Percentiles rank a stretch among this genome's conserved stretches.
phyloP scores from a whole-genome alignment of 345 rosid species.

The Anastatica hierochuntica region DNA sequence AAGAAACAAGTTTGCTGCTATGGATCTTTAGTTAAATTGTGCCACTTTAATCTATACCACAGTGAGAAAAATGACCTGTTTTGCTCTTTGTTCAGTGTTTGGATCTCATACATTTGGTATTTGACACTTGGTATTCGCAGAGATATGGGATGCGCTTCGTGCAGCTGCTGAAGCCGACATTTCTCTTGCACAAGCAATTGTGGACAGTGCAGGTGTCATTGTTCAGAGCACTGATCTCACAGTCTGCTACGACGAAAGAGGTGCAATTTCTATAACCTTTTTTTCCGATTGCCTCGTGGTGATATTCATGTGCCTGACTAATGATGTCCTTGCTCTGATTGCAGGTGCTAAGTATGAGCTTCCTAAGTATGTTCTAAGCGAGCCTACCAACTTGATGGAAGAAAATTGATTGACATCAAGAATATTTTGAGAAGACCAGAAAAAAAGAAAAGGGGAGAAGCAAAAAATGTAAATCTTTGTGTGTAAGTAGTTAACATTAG shows the following conservation, averaged over 20 bases:
- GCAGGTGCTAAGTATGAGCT: constrained; percentile 93
- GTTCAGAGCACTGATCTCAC: constrained; percentile 76
- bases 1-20: no score
- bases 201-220: constrained; percentile 83
- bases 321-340: constrained; percentile 12
- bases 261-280: constrained; percentile 33
- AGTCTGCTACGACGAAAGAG: constrained; percentile 82
- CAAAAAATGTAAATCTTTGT: constrained; percentile 19
- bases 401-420: constrained; percentile 40
- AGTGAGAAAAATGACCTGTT: background rate
- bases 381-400: constrained; percentile 75
- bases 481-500: constrained; percentile 31
- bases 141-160: constrained; percentile 92
- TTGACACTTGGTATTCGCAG: no score
- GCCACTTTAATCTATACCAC: background rate
- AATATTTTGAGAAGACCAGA: no score
- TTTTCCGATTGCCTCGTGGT: no score
- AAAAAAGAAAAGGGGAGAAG: background rate
- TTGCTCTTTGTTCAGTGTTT: background rate
- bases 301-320: background rate
- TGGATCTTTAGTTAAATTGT: no score
- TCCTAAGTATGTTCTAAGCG: constrained; percentile 86
- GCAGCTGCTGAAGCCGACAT: constrained; percentile 82
- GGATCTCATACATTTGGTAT: no score
- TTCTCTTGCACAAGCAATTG: constrained; percentile 62